These are phyloP conservation scores for Cinnamomum micranthum DNA, from an alignment of 164 flowering plant genomes.

Conservation along the genomic window DNA sequence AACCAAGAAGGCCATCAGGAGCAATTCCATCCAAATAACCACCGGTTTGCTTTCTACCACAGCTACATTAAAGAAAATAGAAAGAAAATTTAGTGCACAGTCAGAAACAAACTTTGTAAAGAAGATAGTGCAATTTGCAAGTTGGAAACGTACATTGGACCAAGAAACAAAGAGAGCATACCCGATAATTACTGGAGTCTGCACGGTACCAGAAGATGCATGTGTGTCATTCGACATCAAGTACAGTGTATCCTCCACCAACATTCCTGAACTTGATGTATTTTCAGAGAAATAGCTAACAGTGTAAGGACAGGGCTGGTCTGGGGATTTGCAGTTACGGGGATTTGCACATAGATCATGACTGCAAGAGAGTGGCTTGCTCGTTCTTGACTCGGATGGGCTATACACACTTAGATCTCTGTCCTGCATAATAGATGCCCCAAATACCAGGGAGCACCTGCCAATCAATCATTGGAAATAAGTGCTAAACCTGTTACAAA, in stretches of 20 bases:
- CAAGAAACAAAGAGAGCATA: constrained; percentile 20
- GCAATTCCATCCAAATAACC: constrained; percentile 82
- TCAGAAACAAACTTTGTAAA: constrained; percentile 1
- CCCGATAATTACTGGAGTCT: constrained; percentile 76
- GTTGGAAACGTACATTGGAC: background rate
- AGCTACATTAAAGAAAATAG: constrained; percentile 42
- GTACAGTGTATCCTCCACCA: constrained; percentile 76
- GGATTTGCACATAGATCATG: constrained; percentile 63
- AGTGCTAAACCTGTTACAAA: constrained; percentile 78
- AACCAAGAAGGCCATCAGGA: constrained; percentile 97
- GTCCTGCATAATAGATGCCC: constrained; percentile 99
- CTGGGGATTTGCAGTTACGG: constrained; percentile 53
- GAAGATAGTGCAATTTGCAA: background rate
- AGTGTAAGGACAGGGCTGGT: constrained; percentile 69
- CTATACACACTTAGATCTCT: constrained; percentile 75
- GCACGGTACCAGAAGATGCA: constrained; percentile 34
- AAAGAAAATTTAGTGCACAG: background rate
- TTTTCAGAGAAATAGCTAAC: constrained; percentile 52
- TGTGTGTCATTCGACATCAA: constrained; percentile 43
- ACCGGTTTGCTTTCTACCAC: constrained; percentile 95
- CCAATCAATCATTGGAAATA: constrained; percentile 97
- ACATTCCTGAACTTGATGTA: constrained; percentile 77
- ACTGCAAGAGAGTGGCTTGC: constrained; percentile 69
- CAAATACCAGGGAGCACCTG: constrained; percentile 97
- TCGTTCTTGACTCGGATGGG: constrained; percentile 72